These are phyloP conservation scores for Calonectria henricotiae DNA, from an alignment of 2,329 filamentous ascomycete species.

Conservation along the genomic window DNA sequence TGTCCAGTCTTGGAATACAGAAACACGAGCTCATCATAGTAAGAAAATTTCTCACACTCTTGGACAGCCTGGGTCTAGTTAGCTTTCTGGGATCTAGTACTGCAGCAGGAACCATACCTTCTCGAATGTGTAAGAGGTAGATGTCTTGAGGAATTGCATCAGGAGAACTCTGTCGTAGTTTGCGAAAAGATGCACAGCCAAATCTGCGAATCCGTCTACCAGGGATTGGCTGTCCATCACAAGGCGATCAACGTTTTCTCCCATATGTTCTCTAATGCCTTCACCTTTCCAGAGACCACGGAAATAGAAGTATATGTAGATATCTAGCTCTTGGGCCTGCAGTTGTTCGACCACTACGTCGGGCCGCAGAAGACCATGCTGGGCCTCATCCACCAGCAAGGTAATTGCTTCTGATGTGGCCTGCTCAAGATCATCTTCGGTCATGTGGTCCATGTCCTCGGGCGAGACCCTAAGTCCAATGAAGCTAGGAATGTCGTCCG, in stretches of 20 bases:
- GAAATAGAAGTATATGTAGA: constrained; percentile 95
- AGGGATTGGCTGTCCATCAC: constrained; percentile 76
- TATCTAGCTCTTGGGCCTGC: constrained; percentile 74
- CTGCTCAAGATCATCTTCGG: constrained; percentile 81
- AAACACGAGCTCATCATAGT: constrained; percentile 94
- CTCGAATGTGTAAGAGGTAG: constrained; percentile 91
- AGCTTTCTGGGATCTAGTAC: constrained; percentile 25
- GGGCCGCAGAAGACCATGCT: constrained; percentile 87
- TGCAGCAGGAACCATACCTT: constrained; percentile 62
- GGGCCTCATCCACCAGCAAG: constrained; percentile 91
- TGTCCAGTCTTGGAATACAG: constrained; percentile 96
- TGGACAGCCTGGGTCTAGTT: constrained; percentile 69
- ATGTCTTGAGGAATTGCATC: constrained; percentile 89
- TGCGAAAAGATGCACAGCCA: constrained; percentile 89
- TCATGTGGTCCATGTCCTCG: constrained; percentile 77
- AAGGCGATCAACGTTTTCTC: constrained; percentile 71
- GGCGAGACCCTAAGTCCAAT: constrained; percentile 88
- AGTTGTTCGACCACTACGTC: constrained; percentile 86
- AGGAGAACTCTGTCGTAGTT: constrained; percentile 85
- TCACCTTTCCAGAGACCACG: constrained; percentile 88
- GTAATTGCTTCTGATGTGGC: constrained; percentile 87
- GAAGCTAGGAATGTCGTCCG: constrained; percentile 91
- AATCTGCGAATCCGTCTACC: constrained; percentile 89
- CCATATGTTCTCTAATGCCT: constrained; percentile 70
- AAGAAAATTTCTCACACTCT: constrained; percentile 87